These are phyloP conservation scores for Botrytis pseudocinerea DNA, from an alignment of 2,329 filamentous ascomycete species.

Conservation along the genomic window DNA sequence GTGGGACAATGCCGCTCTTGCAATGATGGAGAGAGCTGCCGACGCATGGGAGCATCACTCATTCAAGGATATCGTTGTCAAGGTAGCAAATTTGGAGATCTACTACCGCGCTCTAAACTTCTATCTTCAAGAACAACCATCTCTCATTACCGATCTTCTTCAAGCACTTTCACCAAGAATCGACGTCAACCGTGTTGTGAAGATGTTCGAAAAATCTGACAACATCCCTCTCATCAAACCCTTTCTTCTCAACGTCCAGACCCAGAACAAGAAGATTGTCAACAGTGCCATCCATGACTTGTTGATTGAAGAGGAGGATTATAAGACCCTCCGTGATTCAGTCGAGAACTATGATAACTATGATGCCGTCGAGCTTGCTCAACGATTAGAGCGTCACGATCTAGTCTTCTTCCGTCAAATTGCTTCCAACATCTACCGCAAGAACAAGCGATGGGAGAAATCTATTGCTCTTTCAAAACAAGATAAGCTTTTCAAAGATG, in stretches of 20 bases:
- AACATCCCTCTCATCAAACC: conserved; percentile 98
- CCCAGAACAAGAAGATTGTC: conserved; percentile 96
- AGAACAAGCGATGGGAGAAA: conserved; percentile 99
- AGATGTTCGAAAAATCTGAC: conserved; percentile 98
- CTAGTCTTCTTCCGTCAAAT: conserved; percentile 99
- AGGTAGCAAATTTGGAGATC: conserved; percentile 97
- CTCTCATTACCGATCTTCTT: conserved; percentile 90
- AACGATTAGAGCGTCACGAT: conserved; percentile 94
- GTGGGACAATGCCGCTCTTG: conserved; percentile 93
- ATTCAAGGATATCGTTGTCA: conserved; percentile 98
- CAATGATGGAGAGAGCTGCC: conserved; percentile 95
- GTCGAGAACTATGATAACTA: conserved; percentile 99
- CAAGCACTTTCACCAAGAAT: conserved; percentile 90
- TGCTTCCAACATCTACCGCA: conserved; percentile 96
- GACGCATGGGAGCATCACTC: conserved; percentile 99
- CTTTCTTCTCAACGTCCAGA: conserved; percentile 93
- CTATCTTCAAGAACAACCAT: conserved; percentile 95
- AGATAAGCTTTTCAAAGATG: conserved; percentile 99
- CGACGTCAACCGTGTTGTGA: conserved; percentile 98
- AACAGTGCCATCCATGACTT: conserved; percentile 98
- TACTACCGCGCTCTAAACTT: conserved; percentile 98
- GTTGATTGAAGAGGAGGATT: conserved; percentile 97
- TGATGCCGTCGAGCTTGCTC: conserved; percentile 87
- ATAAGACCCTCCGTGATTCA: conserved; percentile 97
- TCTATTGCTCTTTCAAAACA: conserved; percentile 97